Conservation (phyloP, 805 yeast species). For the Hanseniaspora lachancei region DNA sequence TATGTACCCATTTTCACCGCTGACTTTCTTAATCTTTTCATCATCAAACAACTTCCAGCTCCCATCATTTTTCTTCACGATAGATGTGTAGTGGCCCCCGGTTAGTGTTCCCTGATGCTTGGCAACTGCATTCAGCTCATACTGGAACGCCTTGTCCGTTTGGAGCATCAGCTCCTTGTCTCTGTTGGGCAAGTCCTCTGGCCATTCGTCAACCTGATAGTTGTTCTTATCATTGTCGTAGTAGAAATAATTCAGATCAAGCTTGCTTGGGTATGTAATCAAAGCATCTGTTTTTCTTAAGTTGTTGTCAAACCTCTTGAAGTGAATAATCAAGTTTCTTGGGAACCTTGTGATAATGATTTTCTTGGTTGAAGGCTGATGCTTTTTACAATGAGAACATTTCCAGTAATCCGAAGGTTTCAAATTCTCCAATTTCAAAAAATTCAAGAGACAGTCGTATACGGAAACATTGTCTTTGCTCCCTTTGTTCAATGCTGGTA, state of each 20-base stretch:
- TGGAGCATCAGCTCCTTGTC: conserved; percentile 36
- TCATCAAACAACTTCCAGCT: conserved; percentile 81
- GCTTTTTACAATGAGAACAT: conserved; percentile 61
- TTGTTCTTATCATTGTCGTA: conserved; percentile 29
- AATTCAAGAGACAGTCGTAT: conserved; percentile 61
- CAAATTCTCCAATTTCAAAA: conserved; percentile 58
- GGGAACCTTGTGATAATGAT: conserved; percentile 70
- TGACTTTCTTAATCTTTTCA: conserved; percentile 44
- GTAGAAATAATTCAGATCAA: conserved; percentile 65
- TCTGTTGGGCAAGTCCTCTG: conserved; percentile 41
- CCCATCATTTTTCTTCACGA: conserved; percentile 32
- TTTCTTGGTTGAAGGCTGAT: conserved; percentile 52
- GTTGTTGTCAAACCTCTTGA: conserved; percentile 56
- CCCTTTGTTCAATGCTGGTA: conserved; percentile 38
- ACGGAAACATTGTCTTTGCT: conserved; percentile 25
- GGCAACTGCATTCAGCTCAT: conserved; percentile 66
- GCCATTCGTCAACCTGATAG: conserved; percentile 23
- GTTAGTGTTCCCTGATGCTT: conserved; percentile 71
- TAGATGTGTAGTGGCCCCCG: conserved; percentile 84
- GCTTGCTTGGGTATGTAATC: conserved; percentile 51
- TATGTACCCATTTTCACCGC: conserved; percentile 40
- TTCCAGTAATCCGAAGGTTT: conserved; percentile 74
- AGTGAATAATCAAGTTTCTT: conserved; percentile 61
- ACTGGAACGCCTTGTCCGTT: conserved; percentile 51
- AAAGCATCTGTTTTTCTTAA: conserved; percentile 45